Evolutionary conservation across 208 protist genomes (phyloP), one percentile per base, ranked within the genome.

Genomic region (Porcisia hertigi): DNA sequence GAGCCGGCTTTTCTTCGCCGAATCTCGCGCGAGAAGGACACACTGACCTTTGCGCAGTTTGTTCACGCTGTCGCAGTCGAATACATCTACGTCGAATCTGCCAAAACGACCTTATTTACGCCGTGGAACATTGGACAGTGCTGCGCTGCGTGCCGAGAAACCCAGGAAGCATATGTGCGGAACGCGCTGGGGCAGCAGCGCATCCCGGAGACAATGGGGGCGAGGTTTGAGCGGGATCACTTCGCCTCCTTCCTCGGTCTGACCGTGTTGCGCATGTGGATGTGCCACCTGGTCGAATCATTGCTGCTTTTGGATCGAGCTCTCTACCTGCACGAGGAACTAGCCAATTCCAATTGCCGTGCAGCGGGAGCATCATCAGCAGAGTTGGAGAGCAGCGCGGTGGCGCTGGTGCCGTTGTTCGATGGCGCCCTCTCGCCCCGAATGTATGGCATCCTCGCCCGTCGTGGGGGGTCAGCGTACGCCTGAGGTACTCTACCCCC

Each of bases 191-290:
- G 34, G 45, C 69, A 71, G 62, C 63, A 75, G 25, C 52, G 45
- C 16, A 30, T 89, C 55, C 73, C 80, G 0, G 60, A 70, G 18
- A 25, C 82, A 69, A 82, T 95, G 53, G 80, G 64, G n/a, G 52
- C 43, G 7, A 8, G 45, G 39, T 88, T 88, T 45, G 79, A 84
- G n/a, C 16, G 36, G 41, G 36, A 65, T 14, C 80, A 93, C 79
- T 97, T 97, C 53, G 63, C 76, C 7, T 72, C 76, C 7, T 96
- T 97, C 77, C 67, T 97, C 3, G 92, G 88, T 5, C 67, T 96
- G n/a, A 95, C 88, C 8, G 85, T 97, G 43, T 80, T 97, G 53
- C 88, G 94, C 18, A 96, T 94, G 89, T 97, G 94, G 92, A 94
- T 95, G 88, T 95, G 89, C 71, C 94, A 96, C 77, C 76, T 96